Evolutionary conservation across 805 yeast genomes (phyloP), one percentile per base, ranked within the genome.

Genomic region (Teunomyces barrocoloradensis): DNA sequence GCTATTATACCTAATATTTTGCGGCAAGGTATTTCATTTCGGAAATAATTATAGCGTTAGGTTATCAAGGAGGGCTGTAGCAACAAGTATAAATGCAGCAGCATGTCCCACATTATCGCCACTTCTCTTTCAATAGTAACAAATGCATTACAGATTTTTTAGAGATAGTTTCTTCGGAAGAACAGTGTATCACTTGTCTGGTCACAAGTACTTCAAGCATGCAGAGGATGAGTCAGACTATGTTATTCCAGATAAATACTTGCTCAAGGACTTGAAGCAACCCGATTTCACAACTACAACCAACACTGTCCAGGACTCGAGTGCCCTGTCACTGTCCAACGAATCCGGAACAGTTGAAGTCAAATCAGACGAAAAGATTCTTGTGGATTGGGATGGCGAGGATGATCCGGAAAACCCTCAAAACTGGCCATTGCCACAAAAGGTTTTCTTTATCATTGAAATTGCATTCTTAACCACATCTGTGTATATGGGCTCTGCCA

Each of bases 401-500:
- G 74, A 74, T 44, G 86, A 81, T 55, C 78, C 81, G 1, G 81
- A 77, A 48, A 64, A 78, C 53, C 88, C 89, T 0, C 56, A 64
- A 17, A 80, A 80, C 56, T 83, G 88, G 88, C 68, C 82, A 0
- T 23, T 57, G 0, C 41, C 49, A 29, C 67, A 71, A 43, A 79
- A 77, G 55, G 30, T 60, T 2, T 42, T 76, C 25, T 66, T 77
- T 34, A 58, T 74, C 4, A 6, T 59, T 1, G 68, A 73, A 51
- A 65, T 79, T 10, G 66, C 77, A 5, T 50, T 79, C 36, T 60
- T 79, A 42, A 75, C 84, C 3, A 63, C 74, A 9, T 64, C 81
- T 3, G 77, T 79, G 0, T 81, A 82, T 48, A 75, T 79, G 70
- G 82, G 81, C 12, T 73, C 85, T 1, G 78, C 85, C 3, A 68